Base-by-base conservation (phyloP, 2,329 filamentous ascomycete species). In the Madurella mycetomatis region DNA sequence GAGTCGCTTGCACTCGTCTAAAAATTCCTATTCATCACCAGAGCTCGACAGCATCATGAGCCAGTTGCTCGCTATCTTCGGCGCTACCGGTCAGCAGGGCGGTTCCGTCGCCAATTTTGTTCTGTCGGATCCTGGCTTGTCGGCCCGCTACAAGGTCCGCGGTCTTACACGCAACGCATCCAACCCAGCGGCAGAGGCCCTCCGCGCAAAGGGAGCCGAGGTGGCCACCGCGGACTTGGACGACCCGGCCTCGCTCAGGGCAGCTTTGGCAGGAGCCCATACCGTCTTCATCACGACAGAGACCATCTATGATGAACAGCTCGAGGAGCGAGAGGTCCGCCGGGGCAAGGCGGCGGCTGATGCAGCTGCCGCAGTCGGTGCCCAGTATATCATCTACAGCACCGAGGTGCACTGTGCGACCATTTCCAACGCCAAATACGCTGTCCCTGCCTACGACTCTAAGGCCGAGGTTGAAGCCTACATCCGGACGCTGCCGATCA, bases 391-490 rank as follows among this genome's bases (percentile, higher is more conserved):
- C 43, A 68, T 79, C 57, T 79, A 73, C 66, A 77, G 74, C 8
- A 74, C 74, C 8, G 68, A 78, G 39, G 64, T 73, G 39, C 62
- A 76, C 55, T 65, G 71, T 30, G 70, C 66, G 1, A 63, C 74
- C 39, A 61, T 73, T 1, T 68, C 71, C 41, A 66, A 67, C 0
- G 76, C 75, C 2, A 64, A 61, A 1, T 64, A 77, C 1, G 41
- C 64, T 16, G 73, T 78, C 7, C 56, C 67, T 46, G 76, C 79
- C 54, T 85, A 85, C 55, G 82, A 85, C 60, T 70, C 68, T 55
- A 85, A 85, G 64, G 77, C 79, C 30, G 67, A 76, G 32, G 74
- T 80, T 12, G 81, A 84, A 59, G 56, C 72, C n/a, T 83, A 85
- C 58, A 81, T 85, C 52, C 76, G 78, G 11, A 53, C 61, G 0